phyloP scores from a whole-genome alignment of 768 basidiomycete species.

The Trametes cinnabarina region DNA sequence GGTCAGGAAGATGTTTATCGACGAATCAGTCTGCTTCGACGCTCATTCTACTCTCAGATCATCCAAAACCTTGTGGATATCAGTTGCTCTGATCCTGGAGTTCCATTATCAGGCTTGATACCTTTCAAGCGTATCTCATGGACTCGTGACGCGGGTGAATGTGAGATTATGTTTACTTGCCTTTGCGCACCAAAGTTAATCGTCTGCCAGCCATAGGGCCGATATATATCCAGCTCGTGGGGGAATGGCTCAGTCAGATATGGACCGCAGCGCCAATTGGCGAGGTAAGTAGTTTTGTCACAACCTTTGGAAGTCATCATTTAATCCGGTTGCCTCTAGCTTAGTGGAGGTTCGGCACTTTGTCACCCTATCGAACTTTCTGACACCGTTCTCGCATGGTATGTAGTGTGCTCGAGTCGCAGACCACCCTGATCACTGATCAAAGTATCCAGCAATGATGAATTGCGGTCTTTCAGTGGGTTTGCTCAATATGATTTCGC shows the following conservation, averaged over 20 bases:
- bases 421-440: not conserved
- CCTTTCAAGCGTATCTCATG: slow-evolving; percentile 60
- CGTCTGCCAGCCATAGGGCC: slow-evolving; percentile 4
- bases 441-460: slow-evolving; percentile 1
- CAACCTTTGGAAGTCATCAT: too few species aligned
- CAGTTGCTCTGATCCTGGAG: slow-evolving; percentile 34
- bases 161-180: slow-evolving; percentile 36
- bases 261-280: slow-evolving; percentile 34
- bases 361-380: slow-evolving; percentile 20
- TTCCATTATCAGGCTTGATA: slow-evolving; percentile 45
- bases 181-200: not conserved
- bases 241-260: slow-evolving; percentile 50
- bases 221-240: slow-evolving; percentile 36
- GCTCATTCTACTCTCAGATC: slow-evolving; percentile 1
- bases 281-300: slow-evolving; percentile 10
- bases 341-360: slow-evolving; percentile 19
- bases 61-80: slow-evolving; percentile 41
- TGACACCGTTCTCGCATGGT: slow-evolving; percentile 20
- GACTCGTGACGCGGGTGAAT: slow-evolving; percentile 38
- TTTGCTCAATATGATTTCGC: slow-evolving; percentile 10
- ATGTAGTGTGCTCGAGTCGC: not conserved
- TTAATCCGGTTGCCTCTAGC: too few species aligned
- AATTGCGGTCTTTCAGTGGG: not conserved
- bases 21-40: not conserved
- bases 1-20: not conserved